Evolutionary conservation across 805 yeast species (phyloP).

Genomic region (Yarrowia sp.): DNA sequence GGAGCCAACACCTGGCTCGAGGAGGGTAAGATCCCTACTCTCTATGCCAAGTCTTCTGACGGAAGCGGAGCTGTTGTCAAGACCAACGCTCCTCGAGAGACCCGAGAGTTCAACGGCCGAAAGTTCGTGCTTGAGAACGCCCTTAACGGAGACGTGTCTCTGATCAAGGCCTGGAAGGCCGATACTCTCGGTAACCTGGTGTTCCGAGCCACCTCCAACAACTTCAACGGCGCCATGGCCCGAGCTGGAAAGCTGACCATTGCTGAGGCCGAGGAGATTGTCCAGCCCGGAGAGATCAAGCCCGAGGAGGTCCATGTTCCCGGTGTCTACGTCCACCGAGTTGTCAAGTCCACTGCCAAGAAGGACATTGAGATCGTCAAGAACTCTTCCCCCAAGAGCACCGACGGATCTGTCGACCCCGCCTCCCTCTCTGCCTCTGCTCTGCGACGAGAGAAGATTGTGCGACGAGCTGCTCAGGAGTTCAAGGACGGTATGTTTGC

Average conservation of each 20-base stretch:
- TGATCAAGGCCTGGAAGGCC: conserved; percentile 49
- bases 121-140: conserved; percentile 47
- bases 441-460: conserved; percentile 40
- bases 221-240: conserved; percentile 49
- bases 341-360: conserved; percentile 45
- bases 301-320: conserved; percentile 51
- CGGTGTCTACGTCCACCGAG: conserved; percentile 45
- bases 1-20: conserved; percentile 55
- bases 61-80: conserved; percentile 37
- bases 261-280: conserved; percentile 53
- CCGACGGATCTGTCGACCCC: background rate
- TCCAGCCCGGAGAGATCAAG: conserved; percentile 45
- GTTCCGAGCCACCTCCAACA: conserved; percentile 48
- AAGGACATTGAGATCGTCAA: conserved; percentile 45
- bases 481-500: conserved; percentile 46
- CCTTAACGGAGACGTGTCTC: conserved; percentile 49
- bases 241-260: conserved; percentile 48
- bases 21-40: conserved; percentile 48
- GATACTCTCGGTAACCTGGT: conserved; percentile 51
- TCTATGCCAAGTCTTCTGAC: conserved; percentile 39
- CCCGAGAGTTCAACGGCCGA: conserved; percentile 46
- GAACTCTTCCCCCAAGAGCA: conserved; percentile 28
- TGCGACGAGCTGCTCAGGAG: conserved; percentile 48
- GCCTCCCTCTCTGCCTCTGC: conserved; percentile 6
- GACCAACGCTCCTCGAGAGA: conserved; percentile 44